These are phyloP conservation scores for Furcasterigmium furcatum DNA, from an alignment of 2,329 filamentous ascomycete genomes.

Conservation along the genomic window DNA sequence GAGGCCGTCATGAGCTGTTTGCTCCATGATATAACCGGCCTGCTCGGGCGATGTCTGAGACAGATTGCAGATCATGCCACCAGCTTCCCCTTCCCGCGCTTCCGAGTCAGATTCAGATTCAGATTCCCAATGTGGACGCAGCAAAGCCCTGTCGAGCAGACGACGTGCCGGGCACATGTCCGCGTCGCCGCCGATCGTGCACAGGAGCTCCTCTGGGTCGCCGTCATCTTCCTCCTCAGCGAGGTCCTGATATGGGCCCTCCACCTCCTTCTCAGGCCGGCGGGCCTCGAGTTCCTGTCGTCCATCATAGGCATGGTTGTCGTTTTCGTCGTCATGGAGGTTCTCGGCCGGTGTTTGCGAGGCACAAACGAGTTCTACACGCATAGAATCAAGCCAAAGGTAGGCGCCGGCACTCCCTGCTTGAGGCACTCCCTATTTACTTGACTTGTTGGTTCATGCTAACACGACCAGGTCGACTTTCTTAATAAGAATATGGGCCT, in stretches of 20 bases:
- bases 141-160: neutral
- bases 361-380: conserved; percentile 22
- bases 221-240: conserved; percentile 33
- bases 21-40: neutral
- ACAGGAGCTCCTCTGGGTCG: conserved; percentile 25
- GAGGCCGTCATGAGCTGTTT: neutral
- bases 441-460: neutral
- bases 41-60: neutral
- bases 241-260: conserved; percentile 45
- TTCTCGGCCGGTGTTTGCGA: conserved; percentile 12
- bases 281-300: conserved; percentile 38
- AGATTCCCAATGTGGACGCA: neutral
- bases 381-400: conserved; percentile 27
- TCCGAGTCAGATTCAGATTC: neutral
- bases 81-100: neutral
- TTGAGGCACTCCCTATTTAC: too few species aligned
- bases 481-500: conserved; percentile 49
- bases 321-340: conserved; percentile 30
- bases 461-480: conserved; percentile 37
- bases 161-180: neutral
- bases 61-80: neutral
- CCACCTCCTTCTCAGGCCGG: conserved; percentile 27
- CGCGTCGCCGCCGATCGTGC: neutral
- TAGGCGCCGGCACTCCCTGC: conserved; percentile 9
- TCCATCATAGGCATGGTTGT: conserved; percentile 45